Conservation (phyloP, 495 filamentous ascomycete genomes). For the Xylaria acuta region DNA sequence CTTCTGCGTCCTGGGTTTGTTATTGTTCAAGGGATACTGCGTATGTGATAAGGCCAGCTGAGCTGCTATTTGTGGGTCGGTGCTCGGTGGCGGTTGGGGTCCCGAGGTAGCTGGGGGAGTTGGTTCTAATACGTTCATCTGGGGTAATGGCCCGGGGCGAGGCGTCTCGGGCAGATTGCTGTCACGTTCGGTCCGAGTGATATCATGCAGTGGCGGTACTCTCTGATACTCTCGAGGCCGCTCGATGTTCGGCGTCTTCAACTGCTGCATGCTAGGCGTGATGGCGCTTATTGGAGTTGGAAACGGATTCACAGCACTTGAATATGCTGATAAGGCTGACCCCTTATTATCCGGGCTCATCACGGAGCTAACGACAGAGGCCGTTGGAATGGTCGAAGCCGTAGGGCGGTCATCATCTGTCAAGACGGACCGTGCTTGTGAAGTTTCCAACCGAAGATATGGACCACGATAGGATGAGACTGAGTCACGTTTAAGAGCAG, state of each 20-base stretch:
- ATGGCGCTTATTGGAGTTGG: slow-evolving; percentile 62
- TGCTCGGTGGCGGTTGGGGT: slow-evolving; percentile 40
- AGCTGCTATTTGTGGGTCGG: slow-evolving; percentile 62
- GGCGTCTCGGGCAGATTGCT: slow-evolving; percentile 35
- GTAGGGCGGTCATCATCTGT: slow-evolving; percentile 57
- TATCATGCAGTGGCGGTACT: slow-evolving; percentile 61
- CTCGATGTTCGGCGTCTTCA: slow-evolving; percentile 46
- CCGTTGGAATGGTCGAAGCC: slow-evolving; percentile 52
- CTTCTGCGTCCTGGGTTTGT: slow-evolving; percentile 71
- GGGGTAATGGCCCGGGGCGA: slow-evolving; percentile 42
- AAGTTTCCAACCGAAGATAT: slow-evolving; percentile 60
- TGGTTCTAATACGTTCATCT: slow-evolving; percentile 57
- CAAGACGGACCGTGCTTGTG: slow-evolving; percentile 55
- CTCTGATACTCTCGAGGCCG: slow-evolving; percentile 59
- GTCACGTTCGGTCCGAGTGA: slow-evolving; percentile 54
- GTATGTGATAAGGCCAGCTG: slow-evolving; percentile 64
- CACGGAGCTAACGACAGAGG: slow-evolving; percentile 50
- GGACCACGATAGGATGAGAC: slow-evolving; percentile 60
- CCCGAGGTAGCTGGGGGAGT: slow-evolving; percentile 41
- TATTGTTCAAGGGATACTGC: slow-evolving; percentile 45
- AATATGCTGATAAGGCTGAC: slow-evolving; percentile 56
- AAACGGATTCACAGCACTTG: slow-evolving; percentile 51
- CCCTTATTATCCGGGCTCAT: slow-evolving; percentile 61
- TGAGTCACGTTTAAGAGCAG: slow-evolving; percentile 55
- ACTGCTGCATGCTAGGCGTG: slow-evolving; percentile 53